Evolutionary conservation across 805 yeast genomes (phyloP), one percentile per base, ranked within the genome.

Genomic region (Nakazawaea anatomiae): DNA sequence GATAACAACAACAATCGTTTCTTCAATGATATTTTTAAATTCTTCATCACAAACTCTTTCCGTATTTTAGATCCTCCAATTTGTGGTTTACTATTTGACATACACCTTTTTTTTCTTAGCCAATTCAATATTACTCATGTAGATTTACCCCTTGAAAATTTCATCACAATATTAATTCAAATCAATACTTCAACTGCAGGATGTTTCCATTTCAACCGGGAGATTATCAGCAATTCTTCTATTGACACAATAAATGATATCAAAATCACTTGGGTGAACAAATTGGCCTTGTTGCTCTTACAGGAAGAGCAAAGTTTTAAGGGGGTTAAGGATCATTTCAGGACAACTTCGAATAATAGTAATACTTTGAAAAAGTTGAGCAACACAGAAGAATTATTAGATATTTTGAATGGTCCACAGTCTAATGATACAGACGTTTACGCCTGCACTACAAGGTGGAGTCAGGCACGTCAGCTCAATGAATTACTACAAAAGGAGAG

Each of bases 211-310:
- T 32, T 32, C 35, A 32, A 32, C 11, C 35, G 3, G 4, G 35
- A 32, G 3, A 32, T 32, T 18, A 2, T 38, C 2, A 11, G 3
- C 2, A 2, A 7, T 2, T 11, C 14, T 8, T 38, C 40, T 1
- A 38, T 10, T 8, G 14, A 8, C 3, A 2, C 6, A 6, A 12
- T 3, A 10, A 12, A 6, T 11, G 10, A 11, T 38, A 38, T 12
- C 10, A 38, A 12, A 18, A 58, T 67, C 30, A 45, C 51, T 1
- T 52, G 55, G 46, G 61, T 67, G 34, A 63, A 67, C 46, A 49
- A 66, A 46, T 48, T 67, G 5, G 52, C 65, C 1, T 51, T 67
- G 36, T 52, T 60, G 5, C 48, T 67, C 18, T 46, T 64, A 6
- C 48, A 55, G 12, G 58, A 57, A 38, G 52, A 55, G 35, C 11